Base-by-base conservation (phyloP, 805 yeast species). In the Suhomyces xylopsoci region DNA sequence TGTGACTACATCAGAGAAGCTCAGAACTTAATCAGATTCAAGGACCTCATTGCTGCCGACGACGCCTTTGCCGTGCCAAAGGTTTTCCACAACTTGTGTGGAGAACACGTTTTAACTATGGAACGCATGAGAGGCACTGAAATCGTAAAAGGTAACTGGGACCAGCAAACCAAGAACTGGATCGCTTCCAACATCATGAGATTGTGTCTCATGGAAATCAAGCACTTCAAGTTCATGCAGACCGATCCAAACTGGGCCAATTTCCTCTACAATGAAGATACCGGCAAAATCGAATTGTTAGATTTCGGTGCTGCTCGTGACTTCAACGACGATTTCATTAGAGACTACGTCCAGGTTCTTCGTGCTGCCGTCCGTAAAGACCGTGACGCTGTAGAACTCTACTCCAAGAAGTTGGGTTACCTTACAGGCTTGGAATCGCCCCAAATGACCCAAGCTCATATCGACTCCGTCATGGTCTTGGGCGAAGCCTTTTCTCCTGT, bases 221-320 rank as follows among this genome's bases (percentile, higher is more conserved):
- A 91, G 12, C 74, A 81, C 60, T 92, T 87, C 74, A 81, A 81
- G 62, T 93, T 87, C 72, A 94, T 94, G 99, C 99, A 94, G 72
- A 93, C 98, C 1, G 99, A 94, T 72, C 99, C 99, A 49, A 94
- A 94, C 69, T 94, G 99, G 99, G 97, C 99, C 45, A 94, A 94
- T 68, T 94, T 94, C 72, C 71, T 94, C 54, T 91, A 88, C 73
- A 91, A 94, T 64, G 76, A 76, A 32, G 60, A 73, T n/a, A 83
- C 91, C 1, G 70, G 81, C 24, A 84, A 87, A 67, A 83, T 94
- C 52, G 97, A 93, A 68, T 76, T 94, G 51, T 74, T 94, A 50
- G 99, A 94, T 71, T 94, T 94, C 70, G 99, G 99, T 47, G 98
- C 99, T 1, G 87, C 97, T 5, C 80, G 98, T 57, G 88, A 83